Conservation (phyloP, 352 stramenopile species). For the Stramenopiles sp. region DNA sequence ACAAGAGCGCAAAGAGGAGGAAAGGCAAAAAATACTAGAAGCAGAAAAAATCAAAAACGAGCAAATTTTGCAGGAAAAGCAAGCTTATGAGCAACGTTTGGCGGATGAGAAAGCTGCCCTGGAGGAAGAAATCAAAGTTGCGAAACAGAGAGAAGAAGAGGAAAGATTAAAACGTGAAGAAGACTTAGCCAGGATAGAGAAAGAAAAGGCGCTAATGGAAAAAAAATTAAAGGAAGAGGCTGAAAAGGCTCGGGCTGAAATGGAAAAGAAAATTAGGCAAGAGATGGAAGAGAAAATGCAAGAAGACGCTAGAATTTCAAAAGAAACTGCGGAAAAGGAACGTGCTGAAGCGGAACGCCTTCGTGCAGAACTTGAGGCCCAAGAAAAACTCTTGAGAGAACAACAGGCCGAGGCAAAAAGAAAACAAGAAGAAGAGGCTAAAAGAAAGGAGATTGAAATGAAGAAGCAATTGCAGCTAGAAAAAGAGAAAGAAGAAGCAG, state of each 20-base stretch:
- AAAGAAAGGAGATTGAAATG: not conserved
- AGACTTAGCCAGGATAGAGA: not conserved
- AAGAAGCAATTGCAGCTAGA: not conserved
- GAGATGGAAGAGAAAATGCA: slow-evolving; percentile 8
- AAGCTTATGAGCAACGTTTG: not conserved
- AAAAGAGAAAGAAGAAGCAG: not conserved
- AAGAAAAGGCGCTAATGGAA: not conserved
- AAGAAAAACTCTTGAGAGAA: not conserved
- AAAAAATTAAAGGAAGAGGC: not conserved
- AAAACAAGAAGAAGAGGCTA: not conserved
- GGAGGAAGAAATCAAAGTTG: not conserved
- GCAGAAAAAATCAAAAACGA: not conserved
- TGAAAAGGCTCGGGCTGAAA: not conserved
- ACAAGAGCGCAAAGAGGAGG: not conserved
- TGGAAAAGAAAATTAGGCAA: not conserved
- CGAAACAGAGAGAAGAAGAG: not conserved
- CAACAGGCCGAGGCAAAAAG: not conserved
- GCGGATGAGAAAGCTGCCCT: not conserved
- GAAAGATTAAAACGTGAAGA: not conserved
- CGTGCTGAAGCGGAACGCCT: not conserved
- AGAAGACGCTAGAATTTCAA: not conserved
- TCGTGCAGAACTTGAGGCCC: not conserved
- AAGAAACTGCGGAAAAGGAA: not conserved
- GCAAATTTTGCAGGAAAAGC: not conserved
- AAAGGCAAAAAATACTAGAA: not conserved